A percentile compares a stretch with the other conserved stretches of the same genome.
Conservation (phyloP, 2,329 filamentous ascomycete species). For the Dendrostoma leiphaemia region DNA sequence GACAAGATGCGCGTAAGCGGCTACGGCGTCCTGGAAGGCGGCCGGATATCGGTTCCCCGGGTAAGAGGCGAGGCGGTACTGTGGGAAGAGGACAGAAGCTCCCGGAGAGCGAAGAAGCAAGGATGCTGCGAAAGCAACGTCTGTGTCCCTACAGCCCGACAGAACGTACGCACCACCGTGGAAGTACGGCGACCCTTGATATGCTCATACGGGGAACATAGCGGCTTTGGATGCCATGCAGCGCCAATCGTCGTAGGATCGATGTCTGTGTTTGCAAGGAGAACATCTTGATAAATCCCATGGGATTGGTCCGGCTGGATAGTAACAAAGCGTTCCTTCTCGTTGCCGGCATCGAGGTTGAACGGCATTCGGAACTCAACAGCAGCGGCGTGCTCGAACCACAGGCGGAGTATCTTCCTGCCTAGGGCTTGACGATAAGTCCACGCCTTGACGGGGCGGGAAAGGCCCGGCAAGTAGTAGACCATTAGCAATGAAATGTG, state of each 20-base stretch:
- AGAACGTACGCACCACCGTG: neutral
- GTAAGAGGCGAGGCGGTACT: slow-evolving; percentile 18
- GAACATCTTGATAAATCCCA: neutral
- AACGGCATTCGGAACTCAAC: neutral
- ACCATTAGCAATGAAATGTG: neutral
- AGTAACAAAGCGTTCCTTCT: neutral
- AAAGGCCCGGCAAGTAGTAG: neutral
- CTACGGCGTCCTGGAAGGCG: slow-evolving; percentile 22
- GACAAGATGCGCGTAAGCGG: slow-evolving; percentile 17
- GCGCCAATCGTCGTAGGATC: neutral
- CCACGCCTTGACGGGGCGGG: neutral
- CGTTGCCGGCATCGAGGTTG: neutral
- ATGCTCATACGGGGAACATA: neutral
- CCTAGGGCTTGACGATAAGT: neutral
- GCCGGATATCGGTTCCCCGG: slow-evolving; percentile 20
- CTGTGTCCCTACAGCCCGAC: neutral
- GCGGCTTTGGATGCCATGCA: neutral
- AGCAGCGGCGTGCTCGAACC: neutral
- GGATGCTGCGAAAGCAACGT: neutral
- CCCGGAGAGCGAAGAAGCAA: neutral
- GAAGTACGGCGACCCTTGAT: neutral
- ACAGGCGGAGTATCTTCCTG: neutral
- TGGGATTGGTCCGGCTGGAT: neutral
- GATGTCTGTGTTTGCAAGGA: neutral
- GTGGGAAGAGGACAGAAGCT: neutral